Evolutionary conservation across 305 asterid genomes (phyloP).

Genomic region (Rubia balearica): DNA sequence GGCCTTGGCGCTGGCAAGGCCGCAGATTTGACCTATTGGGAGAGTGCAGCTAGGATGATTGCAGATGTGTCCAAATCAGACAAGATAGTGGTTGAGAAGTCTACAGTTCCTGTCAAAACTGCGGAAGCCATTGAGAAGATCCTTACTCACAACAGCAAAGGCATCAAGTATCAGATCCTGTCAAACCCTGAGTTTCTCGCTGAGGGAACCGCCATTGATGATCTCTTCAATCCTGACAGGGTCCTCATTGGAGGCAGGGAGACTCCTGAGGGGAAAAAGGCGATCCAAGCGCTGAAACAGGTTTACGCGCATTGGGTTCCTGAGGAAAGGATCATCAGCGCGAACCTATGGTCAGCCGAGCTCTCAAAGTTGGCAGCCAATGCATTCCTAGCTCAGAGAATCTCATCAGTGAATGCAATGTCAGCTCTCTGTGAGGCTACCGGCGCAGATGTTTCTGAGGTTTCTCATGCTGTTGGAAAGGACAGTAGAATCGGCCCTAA

Average conservation of each 20-base stretch:
- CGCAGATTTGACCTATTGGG: conserved; percentile 32
- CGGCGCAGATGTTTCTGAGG: conserved; percentile 26
- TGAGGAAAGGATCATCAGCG: conserved; percentile 23
- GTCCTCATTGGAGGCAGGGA: conserved; percentile 30
- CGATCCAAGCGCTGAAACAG: conserved; percentile 22
- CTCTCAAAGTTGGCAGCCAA: conserved; percentile 29
- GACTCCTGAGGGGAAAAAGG: conserved; percentile 25
- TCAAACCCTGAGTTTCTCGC: conserved; percentile 31
- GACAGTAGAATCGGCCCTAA: conserved; percentile 25
- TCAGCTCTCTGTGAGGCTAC: conserved; percentile 34
- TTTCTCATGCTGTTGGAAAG: conserved; percentile 26
- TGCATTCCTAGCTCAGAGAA: conserved; percentile 31
- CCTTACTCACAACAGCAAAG: conserved; percentile 22
- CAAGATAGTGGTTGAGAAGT: conserved; percentile 32
- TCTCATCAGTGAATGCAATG: conserved; percentile 28
- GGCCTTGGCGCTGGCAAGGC: conserved; percentile 35
- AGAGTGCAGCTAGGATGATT: conserved; percentile 33
- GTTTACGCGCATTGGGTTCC: conserved; percentile 34
- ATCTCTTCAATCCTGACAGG: conserved; percentile 24
- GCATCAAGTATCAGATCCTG: conserved; percentile 25
- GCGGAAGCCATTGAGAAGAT: conserved; percentile 25
- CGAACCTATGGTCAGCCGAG: conserved; percentile 32
- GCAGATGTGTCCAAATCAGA: conserved; percentile 30
- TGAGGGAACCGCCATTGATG: conserved; percentile 29
- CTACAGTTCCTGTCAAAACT: conserved; percentile 31